These are phyloP conservation scores for Penicillium angulare DNA, from an alignment of 495 filamentous ascomycete species.

Conservation along the genomic window DNA sequence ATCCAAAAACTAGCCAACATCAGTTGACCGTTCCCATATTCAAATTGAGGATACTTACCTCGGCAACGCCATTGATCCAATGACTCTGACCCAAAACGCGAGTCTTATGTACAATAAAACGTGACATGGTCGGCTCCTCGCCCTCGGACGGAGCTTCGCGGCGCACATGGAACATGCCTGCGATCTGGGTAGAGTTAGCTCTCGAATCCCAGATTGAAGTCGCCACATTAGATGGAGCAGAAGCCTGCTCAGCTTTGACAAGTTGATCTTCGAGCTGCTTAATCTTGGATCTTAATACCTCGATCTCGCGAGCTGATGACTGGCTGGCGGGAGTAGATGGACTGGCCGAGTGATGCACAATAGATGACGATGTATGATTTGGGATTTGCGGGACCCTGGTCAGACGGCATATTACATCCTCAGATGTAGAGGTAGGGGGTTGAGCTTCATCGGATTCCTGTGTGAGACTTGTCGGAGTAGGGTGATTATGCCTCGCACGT, in stretches of 20 bases:
- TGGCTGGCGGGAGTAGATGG: slow-evolving; percentile 31
- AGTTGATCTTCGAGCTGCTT: slow-evolving; percentile 47
- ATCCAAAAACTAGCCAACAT: slow-evolving; percentile 30
- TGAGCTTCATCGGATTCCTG: not conserved
- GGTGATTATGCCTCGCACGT: not conserved
- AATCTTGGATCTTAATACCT: slow-evolving; percentile 37
- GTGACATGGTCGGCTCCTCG: slow-evolving; percentile 25
- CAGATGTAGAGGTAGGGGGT: not conserved
- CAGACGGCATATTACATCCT: not conserved
- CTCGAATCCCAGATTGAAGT: slow-evolving; percentile 25
- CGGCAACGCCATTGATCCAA: slow-evolving; percentile 45
- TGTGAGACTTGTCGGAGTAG: not conserved
- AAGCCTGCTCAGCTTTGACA: slow-evolving; percentile 13
- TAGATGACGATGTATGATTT: slow-evolving; percentile 12
- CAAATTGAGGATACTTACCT: slow-evolving; percentile 34
- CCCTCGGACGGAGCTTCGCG: slow-evolving; percentile 19
- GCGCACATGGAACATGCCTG: slow-evolving; percentile 27
- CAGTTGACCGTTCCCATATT: too few species aligned
- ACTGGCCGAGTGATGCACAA: slow-evolving; percentile 17
- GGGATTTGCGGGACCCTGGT: not conserved
- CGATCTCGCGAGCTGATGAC: slow-evolving; percentile 31
- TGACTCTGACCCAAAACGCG: slow-evolving; percentile 56
- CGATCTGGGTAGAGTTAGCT: slow-evolving; percentile 22
- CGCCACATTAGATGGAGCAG: slow-evolving; percentile 5
- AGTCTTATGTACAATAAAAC: slow-evolving; percentile 51